Evolutionary conservation across 495 filamentous ascomycete genomes (phyloP), one percentile per base, ranked within the genome.

Genomic region (Saxispiralis lemnorum): DNA sequence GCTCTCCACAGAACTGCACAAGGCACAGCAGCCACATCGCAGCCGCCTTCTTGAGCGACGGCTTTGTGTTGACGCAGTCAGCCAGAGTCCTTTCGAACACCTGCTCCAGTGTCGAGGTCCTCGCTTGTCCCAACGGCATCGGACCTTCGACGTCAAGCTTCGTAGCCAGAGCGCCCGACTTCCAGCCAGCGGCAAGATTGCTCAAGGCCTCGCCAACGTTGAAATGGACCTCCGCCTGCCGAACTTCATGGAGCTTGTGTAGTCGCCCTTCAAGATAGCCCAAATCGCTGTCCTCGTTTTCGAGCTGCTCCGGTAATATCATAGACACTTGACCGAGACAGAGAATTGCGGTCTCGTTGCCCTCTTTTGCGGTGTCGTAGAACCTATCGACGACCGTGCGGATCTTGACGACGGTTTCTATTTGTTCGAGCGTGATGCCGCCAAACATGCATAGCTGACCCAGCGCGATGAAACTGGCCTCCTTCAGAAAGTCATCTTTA

Each of bases 11-110:
- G 53, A 86, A 82, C 51, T 94, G 85, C 39, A 96, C 76, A n/a
- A 95, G 57, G 54, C 81, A 88, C 41, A 96, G 73, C 10, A 95
- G 69, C 86, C 87, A 93, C 42, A 95, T 92, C 0, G 81, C 81
- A 4, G 84, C 85, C 13, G 86, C 85, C 45, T 89, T 92, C 47
- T 83, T 72, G 13, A 93, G 65, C 12, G 83, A 76, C 6, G 87
- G 87, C 61, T 93, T 95, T 2, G 83, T 79, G 2, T 76, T 72
- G 48, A 73, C 73, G 62, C 82, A 89, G 51, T 87, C 78, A 1
- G 61, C 56, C 17, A 93, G 65, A 6, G 83, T 64, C 50, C 77
- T 81, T 43, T 84, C 72, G 19, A 83, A 57, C 2, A 83, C 61
- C 0, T 62, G 51, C 6, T 60, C 60, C 17, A 88, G 56, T 10